These are phyloP conservation scores for Priceomyces carsonii DNA, from an alignment of 805 yeast species.

Conservation along the genomic window DNA sequence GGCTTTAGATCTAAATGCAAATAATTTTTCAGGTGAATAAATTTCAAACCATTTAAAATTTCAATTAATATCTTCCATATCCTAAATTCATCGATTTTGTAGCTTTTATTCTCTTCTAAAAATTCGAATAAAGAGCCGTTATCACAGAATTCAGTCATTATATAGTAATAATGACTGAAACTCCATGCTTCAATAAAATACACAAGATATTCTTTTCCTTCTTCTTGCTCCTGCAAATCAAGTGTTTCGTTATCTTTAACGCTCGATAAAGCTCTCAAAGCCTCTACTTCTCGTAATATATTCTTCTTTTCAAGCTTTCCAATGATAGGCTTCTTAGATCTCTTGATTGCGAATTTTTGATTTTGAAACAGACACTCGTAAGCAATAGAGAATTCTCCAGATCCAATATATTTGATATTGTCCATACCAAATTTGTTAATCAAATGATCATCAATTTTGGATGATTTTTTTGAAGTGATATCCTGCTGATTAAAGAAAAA, in stretches of 20 bases:
- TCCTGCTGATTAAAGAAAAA: conserved; percentile 3
- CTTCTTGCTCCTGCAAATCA: conserved; percentile 43
- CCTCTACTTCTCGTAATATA: conserved; percentile 74
- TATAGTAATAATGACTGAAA: conserved; percentile 68
- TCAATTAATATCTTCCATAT: conserved; percentile 96
- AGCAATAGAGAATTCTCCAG: conserved; percentile 89
- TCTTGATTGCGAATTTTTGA: conserved; percentile 80
- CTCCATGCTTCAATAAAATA: conserved; percentile 88
- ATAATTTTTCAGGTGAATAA: conserved; percentile 71
- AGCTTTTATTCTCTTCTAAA: conserved; percentile 68
- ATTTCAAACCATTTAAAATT: conserved; percentile 73
- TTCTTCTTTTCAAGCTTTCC: conserved; percentile 57
- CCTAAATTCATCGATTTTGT: conserved; percentile 91
- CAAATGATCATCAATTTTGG: conserved; percentile 44
- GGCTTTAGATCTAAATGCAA: conserved; percentile 93
- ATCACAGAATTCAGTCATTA: conserved; percentile 94
- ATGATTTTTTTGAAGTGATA: conserved; percentile 2
- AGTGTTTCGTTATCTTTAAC: conserved; percentile 36
- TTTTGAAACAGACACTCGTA: conserved; percentile 73
- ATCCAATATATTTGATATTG: conserved; percentile 70
- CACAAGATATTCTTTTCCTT: conserved; percentile 76
- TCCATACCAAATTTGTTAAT: conserved; percentile 49
- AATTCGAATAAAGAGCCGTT: conserved; percentile 88
- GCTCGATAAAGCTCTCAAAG: conserved; percentile 47
- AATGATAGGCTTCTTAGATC: conserved; percentile 66